Percentiles rank a stretch among this genome's conserved stretches.
Conservation (phyloP, 371 early-diverging fungal species). For the Mucor racemosus region DNA sequence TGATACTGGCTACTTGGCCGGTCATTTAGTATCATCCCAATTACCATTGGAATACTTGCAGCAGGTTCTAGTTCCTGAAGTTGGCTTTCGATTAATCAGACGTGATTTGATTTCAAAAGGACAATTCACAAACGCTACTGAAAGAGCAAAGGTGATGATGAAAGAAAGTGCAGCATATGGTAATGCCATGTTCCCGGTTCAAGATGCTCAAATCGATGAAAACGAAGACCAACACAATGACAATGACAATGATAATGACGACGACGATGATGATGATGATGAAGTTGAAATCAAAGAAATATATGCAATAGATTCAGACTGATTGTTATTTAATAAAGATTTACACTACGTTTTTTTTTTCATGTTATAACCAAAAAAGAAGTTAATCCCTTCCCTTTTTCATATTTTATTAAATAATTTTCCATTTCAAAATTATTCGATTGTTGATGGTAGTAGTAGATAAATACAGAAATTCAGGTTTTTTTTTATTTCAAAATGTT, state of each 20-base stretch:
- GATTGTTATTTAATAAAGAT: too few relatives aligned
- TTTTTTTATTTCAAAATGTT: slow-evolving; percentile 2
- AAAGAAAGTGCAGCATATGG: slow-evolving; percentile 34
- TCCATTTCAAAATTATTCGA: background rate
- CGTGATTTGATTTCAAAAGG: slow-evolving; percentile 32
- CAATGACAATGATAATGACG: background rate
- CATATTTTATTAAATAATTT: background rate
- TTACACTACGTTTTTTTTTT: too few relatives aligned
- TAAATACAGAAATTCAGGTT: background rate
- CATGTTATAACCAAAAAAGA: background rate
- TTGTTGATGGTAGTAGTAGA: background rate
- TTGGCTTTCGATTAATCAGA: slow-evolving; percentile 50
- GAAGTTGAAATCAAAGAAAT: background rate
- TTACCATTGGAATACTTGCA: slow-evolving; percentile 59
- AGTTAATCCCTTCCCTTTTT: background rate
- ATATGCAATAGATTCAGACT: background rate
- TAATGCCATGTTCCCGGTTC: slow-evolving; percentile 20
- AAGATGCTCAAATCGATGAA: slow-evolving; percentile 5
- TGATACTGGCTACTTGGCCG: slow-evolving; percentile 34
- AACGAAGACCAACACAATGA: background rate
- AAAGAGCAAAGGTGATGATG: slow-evolving; percentile 28
- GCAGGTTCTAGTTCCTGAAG: slow-evolving; percentile 62
- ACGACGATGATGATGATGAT: background rate
- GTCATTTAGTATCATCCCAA: slow-evolving; percentile 44
- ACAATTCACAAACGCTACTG: background rate